Evolutionary conservation across 805 yeast genomes (phyloP), one percentile per base, ranked within the genome.

Genomic region (Lipomyces sp.): DNA sequence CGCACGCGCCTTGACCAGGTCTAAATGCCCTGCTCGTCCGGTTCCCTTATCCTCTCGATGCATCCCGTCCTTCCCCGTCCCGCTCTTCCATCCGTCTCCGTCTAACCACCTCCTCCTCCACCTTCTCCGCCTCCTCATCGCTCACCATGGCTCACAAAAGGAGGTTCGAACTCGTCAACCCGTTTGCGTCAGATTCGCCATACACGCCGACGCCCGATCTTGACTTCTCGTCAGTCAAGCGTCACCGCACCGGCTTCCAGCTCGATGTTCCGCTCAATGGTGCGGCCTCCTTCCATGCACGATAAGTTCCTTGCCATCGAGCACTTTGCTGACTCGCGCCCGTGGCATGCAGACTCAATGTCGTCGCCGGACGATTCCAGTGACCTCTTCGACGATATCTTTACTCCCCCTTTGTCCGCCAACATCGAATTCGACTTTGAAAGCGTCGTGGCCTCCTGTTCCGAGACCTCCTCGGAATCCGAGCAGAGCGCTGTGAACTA

Each of bases 341-440:
- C 26, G 39, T 21, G 32, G 39, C 43, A n/a, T 33, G 28, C 23
- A 38, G 44, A 39, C n/a, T 18, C 52, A 6, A 44, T 39, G 0
- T 45, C 52, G 13, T 51, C 55, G 11, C 51, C 55, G 24, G 55
- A 51, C 22, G 53, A 48, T 23, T 32, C 51, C 8, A 46, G 43
- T 24, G 57, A 53, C 32, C 33, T 51, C 16, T 53, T 45, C 26
- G 45, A 48, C 43, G 33, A 21, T 24, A 16, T 51, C 34, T 48
- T 49, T 43, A 45, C 57, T 11, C 51, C 57, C 16, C 43, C 49
- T 5, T 40, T 45, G n/a, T 45, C 49, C n/a, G 45, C 42, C 22
- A n/a, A 44, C 13, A 40, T 39, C n/a, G 51, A 35, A 14, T 43
- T 43, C 29, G 43, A 35, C 13, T 43, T 43, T 34, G 51, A 43